Evolutionary conservation across 1,284 basidiomycete species (phyloP).

Genomic region (Irpex lacteus): DNA sequence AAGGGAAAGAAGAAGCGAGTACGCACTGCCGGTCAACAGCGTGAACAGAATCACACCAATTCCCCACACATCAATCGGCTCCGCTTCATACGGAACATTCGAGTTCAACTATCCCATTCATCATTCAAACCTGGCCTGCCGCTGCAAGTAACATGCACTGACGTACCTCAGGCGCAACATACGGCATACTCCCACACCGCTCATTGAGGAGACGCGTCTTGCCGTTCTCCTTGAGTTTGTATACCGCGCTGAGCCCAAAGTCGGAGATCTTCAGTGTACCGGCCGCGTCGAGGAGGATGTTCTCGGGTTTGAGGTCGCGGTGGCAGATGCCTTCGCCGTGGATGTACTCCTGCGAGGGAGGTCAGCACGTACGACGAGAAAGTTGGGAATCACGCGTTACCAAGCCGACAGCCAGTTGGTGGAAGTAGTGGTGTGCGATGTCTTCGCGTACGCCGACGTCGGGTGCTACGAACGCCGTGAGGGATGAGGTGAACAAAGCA

Average conservation of each 20-base stretch:
- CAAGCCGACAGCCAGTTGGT: conserved; percentile 82
- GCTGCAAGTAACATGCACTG: not conserved
- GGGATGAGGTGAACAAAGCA: not conserved
- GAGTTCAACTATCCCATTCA: not conserved
- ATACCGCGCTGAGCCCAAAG: conserved; percentile 93
- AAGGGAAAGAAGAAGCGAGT: not conserved
- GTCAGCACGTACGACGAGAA: not conserved
- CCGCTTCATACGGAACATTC: conserved; percentile 71
- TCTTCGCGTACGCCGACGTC: conserved; percentile 89
- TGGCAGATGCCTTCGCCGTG: conserved; percentile 93
- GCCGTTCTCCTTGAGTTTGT: conserved; percentile 80
- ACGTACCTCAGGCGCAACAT: conserved; percentile 89
- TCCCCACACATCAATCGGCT: conserved; percentile 96
- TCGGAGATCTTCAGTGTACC: conserved; percentile 91
- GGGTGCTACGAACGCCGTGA: conserved; percentile 52
- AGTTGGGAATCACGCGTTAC: conserved; percentile 34
- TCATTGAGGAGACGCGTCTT: conserved; percentile 70
- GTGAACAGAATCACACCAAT: conserved; percentile 96
- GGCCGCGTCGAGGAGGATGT: conserved; percentile 79
- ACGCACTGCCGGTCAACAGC: conserved; percentile 87
- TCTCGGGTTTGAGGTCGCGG: conserved; percentile 96
- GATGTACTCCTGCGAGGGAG: conserved; percentile 63
- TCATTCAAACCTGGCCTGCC: not conserved
- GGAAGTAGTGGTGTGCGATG: conserved; percentile 89
- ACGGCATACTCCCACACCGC: conserved; percentile 91